phyloP scores from a whole-genome alignment of 1,284 basidiomycete species.

The Leccinum solheimii region DNA sequence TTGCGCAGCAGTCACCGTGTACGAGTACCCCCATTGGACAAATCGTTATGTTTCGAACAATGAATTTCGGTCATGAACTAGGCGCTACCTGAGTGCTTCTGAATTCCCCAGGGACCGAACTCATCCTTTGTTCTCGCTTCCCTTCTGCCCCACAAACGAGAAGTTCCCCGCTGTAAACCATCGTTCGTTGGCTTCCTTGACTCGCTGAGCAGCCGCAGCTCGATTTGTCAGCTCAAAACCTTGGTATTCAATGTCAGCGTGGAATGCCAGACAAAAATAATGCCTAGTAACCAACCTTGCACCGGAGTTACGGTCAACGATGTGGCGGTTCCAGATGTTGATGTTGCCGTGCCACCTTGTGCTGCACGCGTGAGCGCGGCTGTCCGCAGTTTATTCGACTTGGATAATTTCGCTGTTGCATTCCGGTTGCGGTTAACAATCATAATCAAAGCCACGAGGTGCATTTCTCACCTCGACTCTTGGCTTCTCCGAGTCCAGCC shows the following conservation, averaged over 20 bases:
- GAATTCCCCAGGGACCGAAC: neutral
- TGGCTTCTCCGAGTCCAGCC: constrained; percentile 81
- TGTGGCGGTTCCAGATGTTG: constrained; percentile 84
- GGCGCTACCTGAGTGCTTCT: neutral
- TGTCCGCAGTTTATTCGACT: constrained; percentile 90
- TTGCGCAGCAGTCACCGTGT: constrained; percentile 13
- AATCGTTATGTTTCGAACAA: constrained; percentile 10
- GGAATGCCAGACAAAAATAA: constrained; percentile 4
- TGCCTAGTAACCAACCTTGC: constrained; percentile 63
- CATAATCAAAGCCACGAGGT: neutral
- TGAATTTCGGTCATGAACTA: neutral
- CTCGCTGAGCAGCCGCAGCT: constrained; percentile 71
- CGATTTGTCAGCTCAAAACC: constrained; percentile 90
- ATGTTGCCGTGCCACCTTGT: constrained; percentile 58
- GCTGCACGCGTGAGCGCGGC: constrained; percentile 77
- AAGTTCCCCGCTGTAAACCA: constrained; percentile 91
- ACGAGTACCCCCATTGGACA: constrained; percentile 19
- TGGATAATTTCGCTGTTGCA: constrained; percentile 87
- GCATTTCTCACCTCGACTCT: constrained; percentile 72
- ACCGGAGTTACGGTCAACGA: constrained; percentile 94
- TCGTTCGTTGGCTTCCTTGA: constrained; percentile 89
- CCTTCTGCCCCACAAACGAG: constrained; percentile 75
- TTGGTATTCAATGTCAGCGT: constrained; percentile 32
- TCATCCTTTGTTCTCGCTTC: constrained; percentile 35
- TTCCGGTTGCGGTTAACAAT: constrained; percentile 7